A percentile compares a stretch with the other conserved stretches of the same genome.
Evolutionary conservation across 2,329 filamentous ascomycete genomes (phyloP).

Genomic region (Phialophora chinensis): DNA sequence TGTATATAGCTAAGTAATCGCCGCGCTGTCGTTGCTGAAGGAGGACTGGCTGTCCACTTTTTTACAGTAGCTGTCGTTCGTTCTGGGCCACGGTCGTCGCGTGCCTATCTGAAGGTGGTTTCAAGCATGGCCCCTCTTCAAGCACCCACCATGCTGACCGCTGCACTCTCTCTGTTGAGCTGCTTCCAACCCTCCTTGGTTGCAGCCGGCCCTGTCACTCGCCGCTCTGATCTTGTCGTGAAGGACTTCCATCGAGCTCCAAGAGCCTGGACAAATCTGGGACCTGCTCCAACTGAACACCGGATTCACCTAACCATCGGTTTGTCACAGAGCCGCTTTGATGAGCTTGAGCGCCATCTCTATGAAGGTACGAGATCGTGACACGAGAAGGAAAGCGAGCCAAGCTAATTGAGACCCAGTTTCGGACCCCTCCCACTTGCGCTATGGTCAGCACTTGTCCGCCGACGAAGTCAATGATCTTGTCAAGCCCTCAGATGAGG

Average conservation of each 20-base stretch:
- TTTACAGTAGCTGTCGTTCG: slow-evolving; percentile 6
- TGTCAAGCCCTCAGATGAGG: slow-evolving; percentile 32
- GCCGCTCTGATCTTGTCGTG: slow-evolving; percentile 54
- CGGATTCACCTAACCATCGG: slow-evolving; percentile 63
- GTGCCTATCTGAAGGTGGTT: neutral
- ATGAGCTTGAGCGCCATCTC: slow-evolving; percentile 34
- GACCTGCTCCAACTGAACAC: slow-evolving; percentile 55
- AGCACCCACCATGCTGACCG: slow-evolving; percentile 18
- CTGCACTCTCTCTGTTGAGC: slow-evolving; percentile 23
- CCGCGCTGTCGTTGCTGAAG: neutral
- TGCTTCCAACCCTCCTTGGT: slow-evolving; percentile 28
- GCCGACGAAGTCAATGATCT: slow-evolving; percentile 36
- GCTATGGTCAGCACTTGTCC: slow-evolving; percentile 36
- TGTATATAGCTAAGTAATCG: neutral
- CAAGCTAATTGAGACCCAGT: slow-evolving; percentile 20
- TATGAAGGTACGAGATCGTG: slow-evolving; percentile 26
- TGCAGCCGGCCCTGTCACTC: slow-evolving; percentile 27
- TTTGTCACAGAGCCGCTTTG: slow-evolving; percentile 52
- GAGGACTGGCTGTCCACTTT: neutral
- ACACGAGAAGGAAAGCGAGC: neutral
- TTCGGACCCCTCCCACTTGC: slow-evolving; percentile 30
- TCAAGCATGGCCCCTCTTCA: slow-evolving; percentile 19
- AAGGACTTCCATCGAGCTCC: slow-evolving; percentile 64
- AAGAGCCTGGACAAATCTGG: slow-evolving; percentile 56
- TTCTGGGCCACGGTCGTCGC: neutral